Conservation (phyloP, 768 basidiomycete species). For the Mrakia gelida region DNA sequence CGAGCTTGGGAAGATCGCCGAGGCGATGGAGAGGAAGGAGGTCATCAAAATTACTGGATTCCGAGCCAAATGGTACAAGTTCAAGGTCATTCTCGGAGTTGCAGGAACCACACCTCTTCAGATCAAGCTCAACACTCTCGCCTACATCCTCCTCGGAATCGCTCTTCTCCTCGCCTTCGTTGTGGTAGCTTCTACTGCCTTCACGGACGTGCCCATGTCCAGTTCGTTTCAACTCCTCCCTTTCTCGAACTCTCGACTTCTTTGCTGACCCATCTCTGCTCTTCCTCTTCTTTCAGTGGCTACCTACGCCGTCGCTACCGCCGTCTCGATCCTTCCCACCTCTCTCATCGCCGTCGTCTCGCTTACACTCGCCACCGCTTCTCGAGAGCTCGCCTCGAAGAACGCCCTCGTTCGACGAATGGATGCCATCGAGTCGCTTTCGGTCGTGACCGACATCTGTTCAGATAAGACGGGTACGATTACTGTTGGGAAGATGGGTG, state of each 20-base stretch:
- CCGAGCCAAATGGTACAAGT: slow-evolving; percentile 45
- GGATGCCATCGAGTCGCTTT: slow-evolving; percentile 61
- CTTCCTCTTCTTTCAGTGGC: slow-evolving; percentile 34
- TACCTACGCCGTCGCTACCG: slow-evolving; percentile 45
- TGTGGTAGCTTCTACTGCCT: slow-evolving; percentile 46
- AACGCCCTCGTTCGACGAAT: slow-evolving; percentile 62
- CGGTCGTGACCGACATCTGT: slow-evolving; percentile 55
- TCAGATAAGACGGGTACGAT: slow-evolving; percentile 65
- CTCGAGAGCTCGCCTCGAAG: slow-evolving; percentile 52
- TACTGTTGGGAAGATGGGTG: slow-evolving; percentile 48
- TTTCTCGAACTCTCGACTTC: too few relatives aligned
- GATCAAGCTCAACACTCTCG: slow-evolving; percentile 50
- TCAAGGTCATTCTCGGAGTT: slow-evolving; percentile 48
- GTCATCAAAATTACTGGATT: slow-evolving; percentile 41
- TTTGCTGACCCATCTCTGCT: too few relatives aligned
- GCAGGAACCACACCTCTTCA: slow-evolving; percentile 48
- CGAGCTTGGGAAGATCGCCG: slow-evolving; percentile 49
- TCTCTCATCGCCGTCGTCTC: slow-evolving; percentile 54
- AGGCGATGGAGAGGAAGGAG: slow-evolving; percentile 45
- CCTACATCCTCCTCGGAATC: slow-evolving; percentile 43
- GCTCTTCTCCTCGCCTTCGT: slow-evolving; percentile 45
- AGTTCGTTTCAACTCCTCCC: too few relatives aligned
- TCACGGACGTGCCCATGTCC: slow-evolving; percentile 41
- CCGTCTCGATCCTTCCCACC: slow-evolving; percentile 47
- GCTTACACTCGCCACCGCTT: slow-evolving; percentile 57